phyloP scores from a whole-genome alignment of 805 yeast species.

The Ogataea populi-albae region DNA sequence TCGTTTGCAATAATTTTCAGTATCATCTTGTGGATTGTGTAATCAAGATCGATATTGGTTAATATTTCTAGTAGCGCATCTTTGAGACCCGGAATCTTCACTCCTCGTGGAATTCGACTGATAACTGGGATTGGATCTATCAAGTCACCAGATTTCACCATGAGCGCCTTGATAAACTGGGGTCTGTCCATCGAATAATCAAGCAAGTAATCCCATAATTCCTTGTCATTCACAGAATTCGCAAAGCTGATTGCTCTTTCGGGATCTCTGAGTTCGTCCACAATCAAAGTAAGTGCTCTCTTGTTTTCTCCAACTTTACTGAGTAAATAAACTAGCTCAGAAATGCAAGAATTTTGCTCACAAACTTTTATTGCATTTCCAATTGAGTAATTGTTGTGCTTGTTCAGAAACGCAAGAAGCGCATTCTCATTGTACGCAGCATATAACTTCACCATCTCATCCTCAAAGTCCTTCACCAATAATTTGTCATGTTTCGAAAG shows the following conservation, averaged over 20 bases:
- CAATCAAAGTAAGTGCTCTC: slow-evolving; percentile 72
- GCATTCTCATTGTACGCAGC: slow-evolving; percentile 55
- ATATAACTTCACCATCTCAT: slow-evolving; percentile 62
- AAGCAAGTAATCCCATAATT: slow-evolving; percentile 77
- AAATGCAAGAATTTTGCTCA: slow-evolving; percentile 46
- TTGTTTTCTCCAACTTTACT: slow-evolving; percentile 80
- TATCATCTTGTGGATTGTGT: slow-evolving; percentile 53
- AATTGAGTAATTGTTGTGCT: slow-evolving; percentile 61
- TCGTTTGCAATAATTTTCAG: slow-evolving; percentile 53
- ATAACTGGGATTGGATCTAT: slow-evolving; percentile 71
- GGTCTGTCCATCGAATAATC: slow-evolving; percentile 71
- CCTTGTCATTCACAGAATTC: slow-evolving; percentile 59
- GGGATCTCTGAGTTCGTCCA: slow-evolving; percentile 76
- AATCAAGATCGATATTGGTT: slow-evolving; percentile 56
- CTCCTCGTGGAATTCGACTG: slow-evolving; percentile 56
- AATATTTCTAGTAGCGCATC: slow-evolving; percentile 59
- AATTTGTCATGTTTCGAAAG: slow-evolving; percentile 56
- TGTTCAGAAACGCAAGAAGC: slow-evolving; percentile 60
- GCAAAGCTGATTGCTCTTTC: slow-evolving; percentile 80
- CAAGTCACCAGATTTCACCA: slow-evolving; percentile 64
- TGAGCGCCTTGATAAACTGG: slow-evolving; percentile 67
- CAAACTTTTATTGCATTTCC: slow-evolving; percentile 69
- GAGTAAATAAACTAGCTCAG: slow-evolving; percentile 77
- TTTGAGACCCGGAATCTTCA: slow-evolving; percentile 64
- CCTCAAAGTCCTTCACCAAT: slow-evolving; percentile 55